Percentiles rank a stretch among this genome's conserved stretches.
Evolutionary conservation across 139 green algal species (phyloP).

Genomic region (Dunaliella sp.): DNA sequence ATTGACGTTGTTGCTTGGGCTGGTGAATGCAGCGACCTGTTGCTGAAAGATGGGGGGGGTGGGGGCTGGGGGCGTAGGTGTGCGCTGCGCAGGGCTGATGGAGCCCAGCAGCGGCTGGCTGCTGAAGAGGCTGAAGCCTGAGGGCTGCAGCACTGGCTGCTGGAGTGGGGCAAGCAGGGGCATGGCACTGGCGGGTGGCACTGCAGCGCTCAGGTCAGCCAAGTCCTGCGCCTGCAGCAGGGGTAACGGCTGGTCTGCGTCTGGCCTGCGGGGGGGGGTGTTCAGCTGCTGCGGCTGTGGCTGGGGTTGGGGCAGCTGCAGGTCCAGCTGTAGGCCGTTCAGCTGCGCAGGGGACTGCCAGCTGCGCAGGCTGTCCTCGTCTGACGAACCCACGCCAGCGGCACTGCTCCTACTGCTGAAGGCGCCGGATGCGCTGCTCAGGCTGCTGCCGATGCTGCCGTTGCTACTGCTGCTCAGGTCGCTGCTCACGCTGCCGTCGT

Average conservation of each 20-base stretch:
- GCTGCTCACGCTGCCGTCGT: neutral
- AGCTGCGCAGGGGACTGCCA: constrained; percentile 18
- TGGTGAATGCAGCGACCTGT: neutral
- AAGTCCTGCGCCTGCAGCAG: neutral
- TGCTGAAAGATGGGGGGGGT: neutral
- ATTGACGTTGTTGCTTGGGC: too few species aligned
- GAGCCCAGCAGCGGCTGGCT: neutral
- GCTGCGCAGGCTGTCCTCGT: neutral
- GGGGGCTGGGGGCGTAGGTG: neutral
- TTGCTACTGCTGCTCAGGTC: neutral
- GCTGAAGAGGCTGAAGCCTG: constrained; percentile 45
- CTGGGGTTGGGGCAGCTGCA: constrained; percentile 3
- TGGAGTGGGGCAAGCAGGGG: neutral
- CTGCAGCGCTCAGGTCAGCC: too few species aligned
- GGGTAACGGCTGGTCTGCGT: neutral
- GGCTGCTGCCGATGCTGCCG: neutral
- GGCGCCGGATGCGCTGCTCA: neutral
- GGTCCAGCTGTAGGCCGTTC: constrained; percentile 28
- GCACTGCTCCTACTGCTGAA: constrained; percentile 5
- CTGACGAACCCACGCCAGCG: too few species aligned
- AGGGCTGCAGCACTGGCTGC: neutral
- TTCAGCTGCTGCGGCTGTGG: neutral
- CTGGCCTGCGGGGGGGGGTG: neutral
- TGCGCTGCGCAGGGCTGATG: neutral
- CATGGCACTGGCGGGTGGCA: too few species aligned